Conservation (phyloP, 2,329 filamentous ascomycete genomes). For the Bipolaris gigantea region DNA sequence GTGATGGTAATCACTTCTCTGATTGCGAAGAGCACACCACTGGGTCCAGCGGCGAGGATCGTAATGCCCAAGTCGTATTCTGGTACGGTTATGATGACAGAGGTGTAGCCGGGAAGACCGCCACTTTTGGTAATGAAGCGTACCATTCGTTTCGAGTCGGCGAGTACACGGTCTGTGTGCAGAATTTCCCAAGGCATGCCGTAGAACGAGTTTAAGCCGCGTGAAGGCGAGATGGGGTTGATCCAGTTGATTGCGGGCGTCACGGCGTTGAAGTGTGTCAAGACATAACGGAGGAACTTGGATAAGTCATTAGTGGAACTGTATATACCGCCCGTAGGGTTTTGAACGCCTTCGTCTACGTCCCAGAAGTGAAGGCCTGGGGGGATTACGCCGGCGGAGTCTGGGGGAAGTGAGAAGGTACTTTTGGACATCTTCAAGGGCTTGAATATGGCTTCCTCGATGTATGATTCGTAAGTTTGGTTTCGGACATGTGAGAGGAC, state of each 20-base stretch:
- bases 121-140: slow-evolving; percentile 53
- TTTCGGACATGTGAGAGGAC: slow-evolving; percentile 46
- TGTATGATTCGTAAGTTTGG: slow-evolving; percentile 43
- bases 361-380: slow-evolving; percentile 45
- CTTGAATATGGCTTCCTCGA: slow-evolving; percentile 45
- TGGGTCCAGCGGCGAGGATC: background rate
- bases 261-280: slow-evolving; percentile 48
- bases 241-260: slow-evolving; percentile 50
- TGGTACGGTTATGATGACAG: background rate
- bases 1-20: background rate
- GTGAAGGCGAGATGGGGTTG: slow-evolving; percentile 38
- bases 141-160: slow-evolving; percentile 42
- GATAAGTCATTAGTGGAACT: slow-evolving; percentile 47
- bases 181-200: slow-evolving; percentile 55
- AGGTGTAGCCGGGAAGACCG: slow-evolving; percentile 41
- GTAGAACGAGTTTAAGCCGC: slow-evolving; percentile 46
- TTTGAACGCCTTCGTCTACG: slow-evolving; percentile 47
- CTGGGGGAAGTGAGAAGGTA: slow-evolving; percentile 31
- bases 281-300: slow-evolving; percentile 49
- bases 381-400: slow-evolving; percentile 47
- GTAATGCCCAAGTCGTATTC: background rate
- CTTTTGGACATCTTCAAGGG: slow-evolving; percentile 41
- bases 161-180: slow-evolving; percentile 46
- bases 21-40: background rate
- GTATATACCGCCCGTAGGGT: slow-evolving; percentile 52